Conservation (phyloP, 2,329 filamentous ascomycete genomes). For the Sporothrix euskadiensis region DNA sequence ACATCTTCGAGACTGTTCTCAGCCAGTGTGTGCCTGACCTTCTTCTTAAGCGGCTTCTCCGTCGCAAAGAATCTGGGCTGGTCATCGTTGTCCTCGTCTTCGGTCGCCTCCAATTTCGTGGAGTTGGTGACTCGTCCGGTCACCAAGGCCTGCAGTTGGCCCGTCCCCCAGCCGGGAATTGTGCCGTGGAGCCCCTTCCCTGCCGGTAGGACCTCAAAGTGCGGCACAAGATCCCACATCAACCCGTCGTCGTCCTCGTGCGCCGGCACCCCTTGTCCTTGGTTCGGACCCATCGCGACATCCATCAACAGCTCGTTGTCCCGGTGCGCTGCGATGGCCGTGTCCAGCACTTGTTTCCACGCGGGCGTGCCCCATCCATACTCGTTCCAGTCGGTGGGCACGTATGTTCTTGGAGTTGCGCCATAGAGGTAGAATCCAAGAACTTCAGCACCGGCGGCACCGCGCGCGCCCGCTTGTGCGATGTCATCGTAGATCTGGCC, state of each 20-base stretch:
- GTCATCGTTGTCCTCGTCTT: not conserved
- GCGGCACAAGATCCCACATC: constrained; percentile 5
- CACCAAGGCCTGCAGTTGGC: not conserved
- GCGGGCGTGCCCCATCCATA: constrained; percentile 18
- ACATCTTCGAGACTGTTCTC: not conserved
- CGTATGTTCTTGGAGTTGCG: not conserved
- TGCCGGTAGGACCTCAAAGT: not conserved
- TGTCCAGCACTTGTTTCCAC: constrained; percentile 2
- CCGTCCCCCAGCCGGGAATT: not conserved
- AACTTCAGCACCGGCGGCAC: not conserved
- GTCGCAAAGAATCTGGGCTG: not conserved
- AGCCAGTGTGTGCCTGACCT: not conserved
- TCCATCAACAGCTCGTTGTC: not conserved
- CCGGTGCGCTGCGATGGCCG: not conserved
- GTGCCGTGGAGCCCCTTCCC: not conserved
- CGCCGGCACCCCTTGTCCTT: constrained; percentile 2
- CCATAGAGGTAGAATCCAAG: constrained; percentile 3
- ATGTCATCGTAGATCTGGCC: constrained; percentile 13
- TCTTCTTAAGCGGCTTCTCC: not conserved
- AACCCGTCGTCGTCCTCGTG: not conserved
- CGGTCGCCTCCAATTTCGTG: not conserved
- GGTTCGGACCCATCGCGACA: constrained; percentile 17
- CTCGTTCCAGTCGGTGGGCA: constrained; percentile 1
- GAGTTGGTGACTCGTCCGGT: not conserved
- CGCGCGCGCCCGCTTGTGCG: constrained; percentile 8